Percentiles rank a stretch among this genome's conserved stretches.
Evolutionary conservation across 139 green algal genomes (phyloP).

Genomic region (Chlamydomonas sp.): DNA sequence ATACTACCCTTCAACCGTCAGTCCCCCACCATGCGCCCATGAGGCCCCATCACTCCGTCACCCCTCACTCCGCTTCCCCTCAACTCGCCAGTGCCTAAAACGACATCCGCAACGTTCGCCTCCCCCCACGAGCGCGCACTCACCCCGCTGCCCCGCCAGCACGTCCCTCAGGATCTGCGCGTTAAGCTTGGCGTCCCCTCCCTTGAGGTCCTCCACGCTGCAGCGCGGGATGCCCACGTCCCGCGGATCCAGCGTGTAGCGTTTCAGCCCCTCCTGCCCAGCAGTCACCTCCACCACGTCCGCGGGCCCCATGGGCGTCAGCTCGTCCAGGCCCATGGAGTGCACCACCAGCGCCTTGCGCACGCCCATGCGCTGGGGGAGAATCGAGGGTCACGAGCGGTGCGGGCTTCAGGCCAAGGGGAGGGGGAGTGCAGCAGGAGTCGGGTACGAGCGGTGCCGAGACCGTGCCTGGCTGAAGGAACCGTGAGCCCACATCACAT

Average conservation of each 20-base stretch:
- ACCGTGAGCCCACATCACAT: no score
- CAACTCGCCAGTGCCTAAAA: neutral
- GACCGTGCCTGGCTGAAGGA: no score
- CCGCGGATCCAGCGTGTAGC: conserved; percentile 75
- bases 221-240: conserved; percentile 94
- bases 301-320: conserved; percentile 95
- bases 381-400: neutral
- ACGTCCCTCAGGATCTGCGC: conserved; percentile 89
- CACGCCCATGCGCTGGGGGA: conserved; percentile 70
- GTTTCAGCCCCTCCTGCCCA: conserved; percentile 24
- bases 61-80: neutral
- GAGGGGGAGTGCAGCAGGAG: neutral
- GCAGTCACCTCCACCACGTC: conserved; percentile 90
- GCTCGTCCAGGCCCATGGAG: conserved; percentile 95
- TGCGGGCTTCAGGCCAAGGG: no score
- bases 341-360: conserved; percentile 96
- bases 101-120: neutral
- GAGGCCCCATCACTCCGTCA: no score
- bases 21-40: no score
- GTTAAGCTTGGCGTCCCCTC: conserved; percentile 91
- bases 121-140: neutral
- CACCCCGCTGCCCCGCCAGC: conserved; percentile 84
- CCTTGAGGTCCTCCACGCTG: conserved; percentile 90
- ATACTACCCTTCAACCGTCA: no score
- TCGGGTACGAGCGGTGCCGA: no score